Conservation (phyloP, 2,329 filamentous ascomycete species). For the Penicillium sp. region DNA sequence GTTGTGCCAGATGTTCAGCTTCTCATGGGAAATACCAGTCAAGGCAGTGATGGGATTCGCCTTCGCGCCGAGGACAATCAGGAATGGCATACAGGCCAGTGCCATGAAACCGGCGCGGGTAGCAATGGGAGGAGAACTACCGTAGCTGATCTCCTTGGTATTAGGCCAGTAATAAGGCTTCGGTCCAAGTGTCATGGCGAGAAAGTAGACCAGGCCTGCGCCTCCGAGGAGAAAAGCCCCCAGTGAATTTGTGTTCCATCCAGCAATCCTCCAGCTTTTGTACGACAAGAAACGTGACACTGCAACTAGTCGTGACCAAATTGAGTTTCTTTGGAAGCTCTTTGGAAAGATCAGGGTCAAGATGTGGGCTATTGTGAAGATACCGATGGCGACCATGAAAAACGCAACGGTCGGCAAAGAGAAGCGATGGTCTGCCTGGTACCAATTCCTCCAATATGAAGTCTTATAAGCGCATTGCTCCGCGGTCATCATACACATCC, state of each 20-base stretch:
- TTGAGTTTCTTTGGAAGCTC: slow-evolving; percentile 11
- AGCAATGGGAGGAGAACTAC: slow-evolving; percentile 50
- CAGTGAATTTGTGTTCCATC: slow-evolving; percentile 43
- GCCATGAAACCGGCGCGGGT: slow-evolving; percentile 50
- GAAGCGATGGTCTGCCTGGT: slow-evolving; percentile 51
- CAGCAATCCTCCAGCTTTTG: slow-evolving; percentile 20
- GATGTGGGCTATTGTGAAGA: slow-evolving; percentile 44
- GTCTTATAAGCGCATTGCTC: slow-evolving; percentile 25
- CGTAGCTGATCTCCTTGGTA: slow-evolving; percentile 35
- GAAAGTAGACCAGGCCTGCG: slow-evolving; percentile 44
- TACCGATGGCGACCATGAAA: slow-evolving; percentile 45
- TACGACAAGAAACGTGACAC: slow-evolving; percentile 34
- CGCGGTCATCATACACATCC: slow-evolving; percentile 22
- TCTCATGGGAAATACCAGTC: slow-evolving; percentile 55
- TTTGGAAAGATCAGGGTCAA: slow-evolving; percentile 2
- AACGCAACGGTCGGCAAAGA: slow-evolving; percentile 50
- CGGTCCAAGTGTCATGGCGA: slow-evolving; percentile 45
- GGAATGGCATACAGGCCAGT: slow-evolving; percentile 48
- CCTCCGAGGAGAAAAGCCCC: slow-evolving; percentile 41
- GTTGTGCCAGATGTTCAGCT: slow-evolving; percentile 50
- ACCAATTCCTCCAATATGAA: slow-evolving; percentile 34
- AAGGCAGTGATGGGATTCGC: slow-evolving; percentile 51
- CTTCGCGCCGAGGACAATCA: slow-evolving; percentile 49
- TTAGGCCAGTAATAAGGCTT: slow-evolving; percentile 54
- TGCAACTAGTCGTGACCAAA: slow-evolving; percentile 27